Base-by-base conservation (phyloP, 2,329 filamentous ascomycete genomes). In the Pseudogymnoascus verrucosus region DNA sequence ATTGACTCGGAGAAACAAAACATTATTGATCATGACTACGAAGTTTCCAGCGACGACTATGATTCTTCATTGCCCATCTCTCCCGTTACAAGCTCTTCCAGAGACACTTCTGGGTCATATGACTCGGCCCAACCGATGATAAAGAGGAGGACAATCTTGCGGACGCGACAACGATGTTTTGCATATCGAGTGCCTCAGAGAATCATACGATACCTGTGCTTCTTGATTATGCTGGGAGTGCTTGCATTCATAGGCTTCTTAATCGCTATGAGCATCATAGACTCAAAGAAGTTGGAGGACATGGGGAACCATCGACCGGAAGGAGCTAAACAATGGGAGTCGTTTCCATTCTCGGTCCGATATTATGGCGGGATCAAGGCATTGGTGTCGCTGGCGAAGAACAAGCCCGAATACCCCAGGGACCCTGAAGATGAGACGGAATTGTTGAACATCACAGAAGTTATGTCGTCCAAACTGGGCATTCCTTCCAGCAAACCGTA, bases 341-440 rank as follows among this genome's bases (percentile, higher is more conserved):
- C 83, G 8, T 98, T 96, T 73, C 85, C 87, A 0, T 96, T 96
- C 71, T 76, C 99, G 66, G 88, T 88, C 65, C 84, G 93, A 67
- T 99, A 97, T 74, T 95, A 97, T 74, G 93, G 92, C 12, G 95
- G 95, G 0, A 82, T 99, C 65, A 82, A 88, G 67, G 89, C 84
- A 0, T 73, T 99, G 66, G 84, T 90, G 0, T 76, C 85, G 0
- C 77, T 86, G 26, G 74, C 80, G 12, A 79, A 90, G 59, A 93
- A 93, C 68, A 78, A 82, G 8, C 88, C 93, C 0, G 90, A 98
- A 72, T 98, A 96, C 72, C 93, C 95, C 1, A 80, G 82, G 6
- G 47, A 54, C 14, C 76, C 82, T 1, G 81, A 82, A 60, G 85
- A 88, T 61, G 87, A 88, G 68, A 75, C 82, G 67, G 75, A 82